phyloP scores from a whole-genome alignment of 2,329 filamentous ascomycete species.

The Herpotrichia juniperi region DNA sequence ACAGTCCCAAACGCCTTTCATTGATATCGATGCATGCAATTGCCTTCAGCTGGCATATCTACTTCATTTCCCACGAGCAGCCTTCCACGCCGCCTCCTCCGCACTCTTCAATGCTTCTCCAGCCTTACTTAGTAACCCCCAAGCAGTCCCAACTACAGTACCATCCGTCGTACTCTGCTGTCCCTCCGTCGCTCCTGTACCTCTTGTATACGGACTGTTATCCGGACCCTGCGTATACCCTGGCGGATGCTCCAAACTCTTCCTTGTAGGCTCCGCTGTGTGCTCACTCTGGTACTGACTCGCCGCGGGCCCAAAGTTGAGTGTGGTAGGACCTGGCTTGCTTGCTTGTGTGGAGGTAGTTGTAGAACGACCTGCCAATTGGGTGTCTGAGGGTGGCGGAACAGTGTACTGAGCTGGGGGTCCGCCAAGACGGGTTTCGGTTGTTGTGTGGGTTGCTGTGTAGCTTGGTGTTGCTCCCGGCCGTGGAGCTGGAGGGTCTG shows the following conservation, averaged over 20 bases:
- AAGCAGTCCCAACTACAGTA: conserved; percentile 39
- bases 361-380: conserved; percentile 48
- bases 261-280: conserved; percentile 22
- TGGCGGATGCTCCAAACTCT: conserved; percentile 50
- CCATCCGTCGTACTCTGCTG: conserved; percentile 23
- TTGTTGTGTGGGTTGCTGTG: conserved; percentile 38
- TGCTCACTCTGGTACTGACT: conserved; percentile 33
- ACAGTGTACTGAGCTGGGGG: conserved; percentile 48
- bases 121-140: conserved; percentile 43
- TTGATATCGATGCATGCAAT: neutral
- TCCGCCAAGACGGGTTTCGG: conserved; percentile 31
- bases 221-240: conserved; percentile 55
- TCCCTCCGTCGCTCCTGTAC: conserved; percentile 46
- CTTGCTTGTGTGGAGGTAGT: conserved; percentile 17
- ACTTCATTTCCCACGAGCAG: conserved; percentile 35
- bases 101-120: conserved; percentile 43
- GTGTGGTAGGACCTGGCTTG: conserved; percentile 43
- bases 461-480: conserved; percentile 43
- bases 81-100: conserved; percentile 44
- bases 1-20: no score
- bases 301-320: conserved; percentile 43
- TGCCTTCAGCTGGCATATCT: neutral
- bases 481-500: conserved; percentile 38
- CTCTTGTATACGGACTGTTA: conserved; percentile 46
- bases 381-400: conserved; percentile 45